Conservation (phyloP, 148 eudicot species). For the Persicaria tinctoria region DNA sequence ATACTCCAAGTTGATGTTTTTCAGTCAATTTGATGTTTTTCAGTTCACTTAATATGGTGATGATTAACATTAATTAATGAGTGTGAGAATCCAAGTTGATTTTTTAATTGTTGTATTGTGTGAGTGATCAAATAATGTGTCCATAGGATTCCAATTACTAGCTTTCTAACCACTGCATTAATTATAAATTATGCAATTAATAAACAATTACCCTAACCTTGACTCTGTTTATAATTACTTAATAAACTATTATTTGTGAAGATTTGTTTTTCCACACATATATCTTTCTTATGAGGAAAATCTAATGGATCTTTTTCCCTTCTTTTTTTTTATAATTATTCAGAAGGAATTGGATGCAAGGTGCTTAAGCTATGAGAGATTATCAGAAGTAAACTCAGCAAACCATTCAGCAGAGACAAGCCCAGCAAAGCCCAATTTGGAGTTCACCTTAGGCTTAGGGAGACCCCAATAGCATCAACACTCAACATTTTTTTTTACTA, state of each 20-base stretch:
- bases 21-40: not conserved
- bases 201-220: not conserved
- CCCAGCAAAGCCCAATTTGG: conserved; percentile 72
- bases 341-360: conserved; percentile 68
- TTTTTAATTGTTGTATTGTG: conserved; percentile 26
- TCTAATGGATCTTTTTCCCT: not conserved
- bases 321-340: not conserved
- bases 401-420: conserved; percentile 46
- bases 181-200: not conserved
- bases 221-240: not conserved
- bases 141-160: conserved; percentile 38
- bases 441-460: conserved; percentile 91
- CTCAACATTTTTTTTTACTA: not conserved
- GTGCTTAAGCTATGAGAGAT: conserved; percentile 57
- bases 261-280: too few relatives aligned
- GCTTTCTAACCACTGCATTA: conserved; percentile 16
- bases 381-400: conserved; percentile 74
- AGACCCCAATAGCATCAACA: conserved; percentile 35
- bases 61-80: not conserved
- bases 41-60: not conserved
- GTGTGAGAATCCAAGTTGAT: not conserved
- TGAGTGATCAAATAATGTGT: conserved; percentile 18
- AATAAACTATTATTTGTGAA: not conserved
- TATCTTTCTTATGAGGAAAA: not conserved
- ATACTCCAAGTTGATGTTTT: too few relatives aligned